Conservation (phyloP, 495 filamentous ascomycete species). For the Acidiella bohemica region DNA sequence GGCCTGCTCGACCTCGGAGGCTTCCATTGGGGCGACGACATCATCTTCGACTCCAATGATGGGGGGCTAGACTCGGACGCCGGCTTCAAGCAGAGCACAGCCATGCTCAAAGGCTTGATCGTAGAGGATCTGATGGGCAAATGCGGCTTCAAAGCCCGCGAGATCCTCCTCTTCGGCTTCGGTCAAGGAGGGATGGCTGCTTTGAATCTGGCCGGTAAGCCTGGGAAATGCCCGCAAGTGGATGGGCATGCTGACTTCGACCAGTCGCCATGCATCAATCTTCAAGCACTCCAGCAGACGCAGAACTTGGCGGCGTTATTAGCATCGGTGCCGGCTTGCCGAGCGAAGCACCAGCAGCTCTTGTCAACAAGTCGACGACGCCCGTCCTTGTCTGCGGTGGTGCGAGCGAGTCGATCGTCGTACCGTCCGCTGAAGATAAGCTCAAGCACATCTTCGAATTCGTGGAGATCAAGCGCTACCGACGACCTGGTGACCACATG, state of each 20-base stretch:
- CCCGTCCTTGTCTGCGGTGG: slow-evolving; percentile 64
- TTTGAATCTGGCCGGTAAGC: slow-evolving; percentile 38
- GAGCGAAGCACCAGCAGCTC: slow-evolving; percentile 21
- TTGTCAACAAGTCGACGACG: slow-evolving; percentile 45
- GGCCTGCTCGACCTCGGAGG: slow-evolving; percentile 58
- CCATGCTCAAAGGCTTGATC: slow-evolving; percentile 46
- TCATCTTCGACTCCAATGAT: slow-evolving; percentile 47
- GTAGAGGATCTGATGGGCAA: slow-evolving; percentile 45
- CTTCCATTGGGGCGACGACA: slow-evolving; percentile 90
- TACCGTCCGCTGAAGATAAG: slow-evolving; percentile 45
- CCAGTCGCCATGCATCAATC: slow-evolving; percentile 8
- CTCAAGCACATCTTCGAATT: slow-evolving; percentile 55
- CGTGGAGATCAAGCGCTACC: slow-evolving; percentile 65
- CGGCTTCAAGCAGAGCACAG: slow-evolving; percentile 48
- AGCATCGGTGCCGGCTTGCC: slow-evolving; percentile 66
- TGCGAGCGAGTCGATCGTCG: slow-evolving; percentile 46
- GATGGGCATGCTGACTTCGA: background rate
- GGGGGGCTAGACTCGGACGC: slow-evolving; percentile 66
- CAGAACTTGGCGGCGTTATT: slow-evolving; percentile 47
- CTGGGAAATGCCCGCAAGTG: slow-evolving; percentile 18
- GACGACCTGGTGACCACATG: slow-evolving; percentile 66
- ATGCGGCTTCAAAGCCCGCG: slow-evolving; percentile 55
- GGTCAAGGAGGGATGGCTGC: slow-evolving; percentile 79
- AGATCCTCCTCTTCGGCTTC: slow-evolving; percentile 70
- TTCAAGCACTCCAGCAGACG: background rate